Percentiles rank a stretch among this genome's conserved stretches.
phyloP scores from a whole-genome alignment of 768 basidiomycete genomes.

The Holtermannia corniformis region DNA sequence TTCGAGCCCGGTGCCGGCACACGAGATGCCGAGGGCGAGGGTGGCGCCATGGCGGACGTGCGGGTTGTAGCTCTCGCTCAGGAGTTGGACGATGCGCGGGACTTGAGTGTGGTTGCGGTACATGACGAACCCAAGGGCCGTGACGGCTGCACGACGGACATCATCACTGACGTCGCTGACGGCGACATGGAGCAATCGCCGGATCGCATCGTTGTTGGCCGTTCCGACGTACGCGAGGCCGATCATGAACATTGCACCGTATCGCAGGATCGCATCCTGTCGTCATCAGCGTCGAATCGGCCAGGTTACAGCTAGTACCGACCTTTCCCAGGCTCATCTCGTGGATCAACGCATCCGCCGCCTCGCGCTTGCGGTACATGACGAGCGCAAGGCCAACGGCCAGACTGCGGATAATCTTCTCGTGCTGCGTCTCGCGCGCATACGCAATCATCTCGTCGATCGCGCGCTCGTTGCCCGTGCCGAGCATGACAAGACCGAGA shows the following conservation, averaged over 20 bases:
- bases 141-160: constrained; percentile 92
- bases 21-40: constrained; percentile 89
- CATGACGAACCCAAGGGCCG: constrained; percentile 85
- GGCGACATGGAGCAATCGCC: constrained; percentile 84
- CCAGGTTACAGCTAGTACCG: neutral
- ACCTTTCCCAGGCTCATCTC: constrained; percentile 78
- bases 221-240: constrained; percentile 96
- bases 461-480: constrained; percentile 68
- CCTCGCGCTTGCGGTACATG: constrained; percentile 84
- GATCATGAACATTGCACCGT: constrained; percentile 93
- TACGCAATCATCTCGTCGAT: constrained; percentile 94
- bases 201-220: constrained; percentile 83
- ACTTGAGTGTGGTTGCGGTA: constrained; percentile 97
- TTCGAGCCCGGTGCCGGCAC: constrained; percentile 91
- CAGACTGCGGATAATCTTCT: constrained; percentile 96
- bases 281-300: constrained; percentile 10
- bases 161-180: constrained; percentile 98
- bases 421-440: constrained; percentile 93
- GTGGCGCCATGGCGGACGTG: constrained; percentile 97
- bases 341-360: constrained; percentile 76
- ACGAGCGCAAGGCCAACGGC: constrained; percentile 88
- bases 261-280: constrained; percentile 91
- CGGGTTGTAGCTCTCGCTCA: constrained; percentile 97
- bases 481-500: constrained; percentile 97
- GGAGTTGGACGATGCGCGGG: constrained; percentile 87